Base-by-base conservation (phyloP, 2,329 filamentous ascomycete species). In the Macroventuria anomochaeta region DNA sequence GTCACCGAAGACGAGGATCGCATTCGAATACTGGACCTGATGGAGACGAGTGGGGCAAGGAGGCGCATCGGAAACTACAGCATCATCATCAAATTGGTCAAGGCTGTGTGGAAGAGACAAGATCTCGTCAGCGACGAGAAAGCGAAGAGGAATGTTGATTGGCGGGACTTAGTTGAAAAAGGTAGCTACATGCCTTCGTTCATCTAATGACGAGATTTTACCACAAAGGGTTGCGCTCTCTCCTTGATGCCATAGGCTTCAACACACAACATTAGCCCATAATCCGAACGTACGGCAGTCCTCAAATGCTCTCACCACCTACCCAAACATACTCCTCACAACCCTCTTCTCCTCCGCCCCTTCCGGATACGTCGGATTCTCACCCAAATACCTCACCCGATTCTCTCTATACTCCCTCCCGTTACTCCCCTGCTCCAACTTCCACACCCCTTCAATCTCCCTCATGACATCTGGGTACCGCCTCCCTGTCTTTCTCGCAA, bases 61-160 rank as follows among this genome's bases (percentile, higher is more conserved):
- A 72, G 79, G 42, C 73, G 73, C 18, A 80, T 81, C 41, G 78
- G 79, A 2, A 81, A 81, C 53, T 69, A 80, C 12, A 71, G 72
- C 29, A 77, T 80, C 36, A 69, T 81, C 56, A 71, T 75, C 21
- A 70, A 69, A 26, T 70, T 81, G 15, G 76, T 81, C 32, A 75
- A 80, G 59, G 68, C 68, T 1, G 75, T 77, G 32, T 81, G 79
- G 79, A 80, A 79, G 60, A 76, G 76, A 46, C 70, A 74, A 53
- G 79, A 81, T 56, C 69, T 81, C 13, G 61, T 69, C 20, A 68
- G 67, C 5, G 73, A 76, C 39, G 68, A 59, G n/a, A 61, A 69
- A 37, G 62, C 57, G 23, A 38, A 61, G 13, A 57, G 55, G n/a
- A 57, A 58, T 39, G 48, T 73, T 3, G 75, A 77, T 52, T 78